A percentile compares a stretch with the other conserved stretches of the same genome.
Evolutionary conservation across 2,329 filamentous ascomycete genomes (phyloP).

Genomic region (Arthrobotrys entomopaga): DNA sequence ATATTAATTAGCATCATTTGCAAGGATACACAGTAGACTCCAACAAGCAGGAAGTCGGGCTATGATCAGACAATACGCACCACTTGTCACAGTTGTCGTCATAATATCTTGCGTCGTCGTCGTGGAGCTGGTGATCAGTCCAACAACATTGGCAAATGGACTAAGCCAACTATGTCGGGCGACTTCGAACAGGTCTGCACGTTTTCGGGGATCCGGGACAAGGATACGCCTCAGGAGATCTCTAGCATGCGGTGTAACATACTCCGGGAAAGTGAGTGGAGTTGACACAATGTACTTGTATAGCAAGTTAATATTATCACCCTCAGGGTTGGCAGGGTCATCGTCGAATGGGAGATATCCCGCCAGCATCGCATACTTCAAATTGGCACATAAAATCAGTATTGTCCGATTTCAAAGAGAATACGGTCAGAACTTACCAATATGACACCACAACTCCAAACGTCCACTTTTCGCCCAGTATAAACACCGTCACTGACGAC

Average conservation of each 20-base stretch:
- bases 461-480: constrained; percentile 96
- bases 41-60: neutral
- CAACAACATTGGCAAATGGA: constrained; percentile 95
- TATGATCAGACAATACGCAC: constrained; percentile 62
- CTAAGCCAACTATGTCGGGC: constrained; percentile 97
- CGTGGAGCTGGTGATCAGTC: constrained; percentile 95
- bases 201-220: constrained; percentile 91
- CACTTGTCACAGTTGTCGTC: constrained; percentile 75
- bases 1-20: neutral
- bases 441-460: constrained; percentile 99
- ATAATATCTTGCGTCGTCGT: constrained; percentile 87
- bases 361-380: constrained; percentile 95
- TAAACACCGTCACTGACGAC: constrained; percentile 98
- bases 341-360: constrained; percentile 98
- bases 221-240: constrained; percentile 92
- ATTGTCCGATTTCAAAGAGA: constrained; percentile 14
- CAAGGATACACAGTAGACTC: neutral
- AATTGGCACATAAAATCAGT: constrained; percentile 35
- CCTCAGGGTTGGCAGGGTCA: constrained; percentile 96
- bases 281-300: constrained; percentile 99
- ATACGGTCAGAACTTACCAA: constrained; percentile 71
- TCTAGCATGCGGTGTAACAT: constrained; percentile 94
- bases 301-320: constrained; percentile 97
- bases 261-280: constrained; percentile 96
- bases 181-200: constrained; percentile 96